These are phyloP conservation scores for Monosporozyma solicola DNA, from an alignment of 805 yeast genomes.

Conservation along the genomic window DNA sequence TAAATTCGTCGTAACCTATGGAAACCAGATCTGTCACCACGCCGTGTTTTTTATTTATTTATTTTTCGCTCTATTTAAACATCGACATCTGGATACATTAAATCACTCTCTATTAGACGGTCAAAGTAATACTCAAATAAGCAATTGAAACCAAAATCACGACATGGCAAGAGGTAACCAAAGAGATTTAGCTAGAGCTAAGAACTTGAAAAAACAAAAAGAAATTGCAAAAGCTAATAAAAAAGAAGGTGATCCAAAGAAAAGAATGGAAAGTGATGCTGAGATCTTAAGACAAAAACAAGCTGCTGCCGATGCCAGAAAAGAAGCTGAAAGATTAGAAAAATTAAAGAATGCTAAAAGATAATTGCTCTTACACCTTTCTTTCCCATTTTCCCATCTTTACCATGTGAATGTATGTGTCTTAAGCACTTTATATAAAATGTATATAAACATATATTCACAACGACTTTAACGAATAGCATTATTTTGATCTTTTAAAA, in stretches of 20 bases:
- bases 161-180: slow-evolving; percentile 93
- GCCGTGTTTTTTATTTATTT: neutral
- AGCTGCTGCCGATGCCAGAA: slow-evolving; percentile 39
- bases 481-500: neutral
- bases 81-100: neutral
- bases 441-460: neutral
- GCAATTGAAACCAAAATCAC: neutral
- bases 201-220: slow-evolving; percentile 72
- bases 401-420: neutral
- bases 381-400: neutral
- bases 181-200: slow-evolving; percentile 87
- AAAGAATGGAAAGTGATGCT: slow-evolving; percentile 83
- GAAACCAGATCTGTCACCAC: neutral
- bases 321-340: slow-evolving; percentile 26
- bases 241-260: slow-evolving; percentile 74
- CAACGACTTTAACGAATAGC: neutral
- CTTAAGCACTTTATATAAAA: neutral
- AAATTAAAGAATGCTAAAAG: slow-evolving; percentile 11
- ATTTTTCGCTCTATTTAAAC: neutral
- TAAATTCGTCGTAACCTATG: neutral
- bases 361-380: neutral
- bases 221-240: slow-evolving; percentile 49
- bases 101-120: neutral
- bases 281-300: slow-evolving; percentile 86
- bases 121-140: neutral